Evolutionary conservation across 2,329 filamentous ascomycete species (phyloP).

Genomic region (Neocatenulostroma microsporum): DNA sequence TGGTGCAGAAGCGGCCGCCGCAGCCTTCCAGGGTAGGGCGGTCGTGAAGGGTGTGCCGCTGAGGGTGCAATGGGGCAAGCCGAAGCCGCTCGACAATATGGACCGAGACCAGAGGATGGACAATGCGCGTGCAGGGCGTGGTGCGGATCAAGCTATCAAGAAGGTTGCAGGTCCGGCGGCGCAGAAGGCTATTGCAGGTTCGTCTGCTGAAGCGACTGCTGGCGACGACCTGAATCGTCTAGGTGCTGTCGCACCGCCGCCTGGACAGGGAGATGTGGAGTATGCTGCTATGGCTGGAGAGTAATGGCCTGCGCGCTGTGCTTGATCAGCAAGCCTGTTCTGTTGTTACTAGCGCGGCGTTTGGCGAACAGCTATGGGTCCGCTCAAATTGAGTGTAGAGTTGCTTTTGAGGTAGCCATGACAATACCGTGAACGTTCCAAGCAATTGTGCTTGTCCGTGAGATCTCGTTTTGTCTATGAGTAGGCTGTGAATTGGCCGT

Average conservation of each 20-base stretch:
- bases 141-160: constrained; percentile 32
- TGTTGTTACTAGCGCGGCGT: too few relatives aligned
- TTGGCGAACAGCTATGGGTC: too few relatives aligned
- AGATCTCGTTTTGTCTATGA: neutral
- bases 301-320: too few relatives aligned
- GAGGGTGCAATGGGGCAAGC: constrained; percentile 84
- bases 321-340: too few relatives aligned
- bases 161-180: constrained; percentile 17
- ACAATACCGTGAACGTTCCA: too few relatives aligned
- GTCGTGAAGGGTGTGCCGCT: constrained; percentile 87
- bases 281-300: constrained; percentile 83
- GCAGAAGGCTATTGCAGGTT: constrained; percentile 22
- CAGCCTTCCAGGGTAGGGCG: constrained; percentile 75
- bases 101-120: constrained; percentile 74
- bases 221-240: constrained; percentile 38
- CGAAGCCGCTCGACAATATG: constrained; percentile 85
- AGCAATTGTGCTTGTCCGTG: too few relatives aligned
- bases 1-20: constrained; percentile 77
- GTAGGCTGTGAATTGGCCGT: neutral
- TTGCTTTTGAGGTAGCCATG: too few relatives aligned
- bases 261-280: constrained; percentile 66
- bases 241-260: constrained; percentile 62
- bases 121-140: constrained; percentile 70
- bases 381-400: too few relatives aligned
- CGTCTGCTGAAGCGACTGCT: constrained; percentile 37